Conservation (phyloP, 495 filamentous ascomycete genomes). For the Echria macrotheca region DNA sequence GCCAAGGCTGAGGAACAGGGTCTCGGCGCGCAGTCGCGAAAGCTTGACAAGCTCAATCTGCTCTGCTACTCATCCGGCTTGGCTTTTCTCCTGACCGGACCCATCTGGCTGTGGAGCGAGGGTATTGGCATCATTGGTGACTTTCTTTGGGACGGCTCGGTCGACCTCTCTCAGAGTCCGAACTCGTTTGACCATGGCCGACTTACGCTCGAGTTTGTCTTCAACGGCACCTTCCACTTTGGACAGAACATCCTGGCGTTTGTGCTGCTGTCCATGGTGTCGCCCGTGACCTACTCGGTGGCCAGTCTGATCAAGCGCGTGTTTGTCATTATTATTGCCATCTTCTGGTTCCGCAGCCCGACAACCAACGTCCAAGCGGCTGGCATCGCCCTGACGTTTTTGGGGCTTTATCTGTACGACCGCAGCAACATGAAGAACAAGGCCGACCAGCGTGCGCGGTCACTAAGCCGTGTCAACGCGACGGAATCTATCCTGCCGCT, state of each 20-base stretch:
- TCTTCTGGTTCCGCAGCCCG: constrained; percentile 89
- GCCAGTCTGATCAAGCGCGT: constrained; percentile 94
- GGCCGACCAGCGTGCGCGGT: constrained; percentile 64
- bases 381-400: constrained; percentile 82
- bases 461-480: constrained; percentile 38
- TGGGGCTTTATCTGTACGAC: constrained; percentile 95
- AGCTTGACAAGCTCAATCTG: constrained; percentile 94
- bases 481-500: constrained; percentile 66
- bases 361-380: constrained; percentile 77
- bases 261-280: constrained; percentile 81
- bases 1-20: constrained; percentile 72
- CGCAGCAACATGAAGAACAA: constrained; percentile 79
- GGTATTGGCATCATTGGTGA: constrained; percentile 70
- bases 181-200: constrained; percentile 73
- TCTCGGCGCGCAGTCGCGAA: constrained; percentile 50
- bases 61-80: constrained; percentile 92
- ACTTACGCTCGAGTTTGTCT: constrained; percentile 78
- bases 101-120: constrained; percentile 90
- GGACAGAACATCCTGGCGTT: constrained; percentile 95
- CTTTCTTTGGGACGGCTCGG: constrained; percentile 61
- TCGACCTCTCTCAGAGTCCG: constrained; percentile 54
- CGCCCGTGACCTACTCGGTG: constrained; percentile 95
- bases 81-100: constrained; percentile 84
- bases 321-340: constrained; percentile 91
- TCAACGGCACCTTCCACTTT: constrained; percentile 97